Evolutionary conservation across 2,329 filamentous ascomycete genomes (phyloP).

Genomic region (Paradendryphiella salina): DNA sequence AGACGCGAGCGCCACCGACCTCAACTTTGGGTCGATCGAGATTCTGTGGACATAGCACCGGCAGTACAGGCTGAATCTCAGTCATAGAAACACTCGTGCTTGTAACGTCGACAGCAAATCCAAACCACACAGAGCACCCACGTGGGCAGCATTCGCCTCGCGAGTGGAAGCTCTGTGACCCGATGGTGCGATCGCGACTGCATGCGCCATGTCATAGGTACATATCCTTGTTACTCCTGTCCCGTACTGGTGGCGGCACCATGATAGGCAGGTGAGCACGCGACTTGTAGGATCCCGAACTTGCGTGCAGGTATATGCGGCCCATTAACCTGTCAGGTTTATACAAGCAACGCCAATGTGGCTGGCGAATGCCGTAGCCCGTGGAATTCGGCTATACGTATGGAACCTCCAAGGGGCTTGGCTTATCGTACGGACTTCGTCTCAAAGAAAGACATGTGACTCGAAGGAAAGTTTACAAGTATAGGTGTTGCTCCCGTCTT

Average conservation of each 20-base stretch:
- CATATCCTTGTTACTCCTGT: neutral
- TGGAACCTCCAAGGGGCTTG: constrained; percentile 8
- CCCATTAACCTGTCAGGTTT: neutral
- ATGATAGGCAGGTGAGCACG: constrained; percentile 16
- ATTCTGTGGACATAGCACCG: neutral
- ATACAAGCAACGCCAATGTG: constrained; percentile 6
- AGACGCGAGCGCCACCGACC: constrained; percentile 2
- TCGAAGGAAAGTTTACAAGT: no score
- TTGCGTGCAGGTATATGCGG: neutral
- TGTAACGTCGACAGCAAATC: neutral
- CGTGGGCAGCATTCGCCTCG: constrained; percentile 2
- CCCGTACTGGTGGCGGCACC: neutral
- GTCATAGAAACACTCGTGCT: neutral
- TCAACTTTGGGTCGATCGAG: constrained; percentile 6
- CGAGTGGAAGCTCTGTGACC: neutral
- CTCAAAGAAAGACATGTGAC: no score
- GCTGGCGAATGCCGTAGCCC: constrained; percentile 3
- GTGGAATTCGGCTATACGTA: constrained; percentile 10
- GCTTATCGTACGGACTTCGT: neutral
- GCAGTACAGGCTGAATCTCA: neutral
- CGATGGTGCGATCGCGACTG: neutral
- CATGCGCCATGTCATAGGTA: constrained; percentile 2
- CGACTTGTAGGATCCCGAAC: constrained; percentile 1
- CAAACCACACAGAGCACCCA: constrained; percentile 5
- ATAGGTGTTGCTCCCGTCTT: neutral